Percentiles rank a stretch among this genome's conserved stretches.
These are phyloP conservation scores for Monosporozyma solicola DNA, from an alignment of 805 yeast genomes.

Conservation along the genomic window DNA sequence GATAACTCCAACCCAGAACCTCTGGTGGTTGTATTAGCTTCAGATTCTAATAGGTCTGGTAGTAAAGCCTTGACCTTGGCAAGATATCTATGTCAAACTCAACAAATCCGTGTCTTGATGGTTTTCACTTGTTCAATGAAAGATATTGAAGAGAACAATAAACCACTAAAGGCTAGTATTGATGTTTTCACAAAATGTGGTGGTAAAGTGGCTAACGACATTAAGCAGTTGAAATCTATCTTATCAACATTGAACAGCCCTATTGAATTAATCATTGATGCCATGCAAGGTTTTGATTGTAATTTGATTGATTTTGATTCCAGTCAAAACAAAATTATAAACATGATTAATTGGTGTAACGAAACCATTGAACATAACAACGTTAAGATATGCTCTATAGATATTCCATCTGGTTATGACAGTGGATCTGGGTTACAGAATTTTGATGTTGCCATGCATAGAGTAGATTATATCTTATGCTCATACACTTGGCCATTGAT, in stretches of 20 bases:
- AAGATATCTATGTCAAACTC: conserved; percentile 52
- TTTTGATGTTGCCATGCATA: conserved; percentile 30
- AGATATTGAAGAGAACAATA: conserved; percentile 2
- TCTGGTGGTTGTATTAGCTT: conserved; percentile 56
- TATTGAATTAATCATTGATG: conserved; percentile 72
- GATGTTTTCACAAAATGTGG: conserved; percentile 52
- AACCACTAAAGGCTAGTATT: conserved; percentile 39
- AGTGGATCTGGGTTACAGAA: conserved; percentile 59
- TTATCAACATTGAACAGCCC: conserved; percentile 54
- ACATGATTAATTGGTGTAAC: conserved; percentile 62
- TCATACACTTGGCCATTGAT: conserved; percentile 58
- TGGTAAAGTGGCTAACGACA: conserved; percentile 49
- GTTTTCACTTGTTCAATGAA: conserved; percentile 28
- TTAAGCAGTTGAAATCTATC: conserved; percentile 31
- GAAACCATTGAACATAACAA: conserved; percentile 7
- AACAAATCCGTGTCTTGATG: conserved; percentile 60
- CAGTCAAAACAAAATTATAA: conserved; percentile 19
- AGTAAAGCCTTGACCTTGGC: conserved; percentile 70
- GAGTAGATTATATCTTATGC: conserved; percentile 53
- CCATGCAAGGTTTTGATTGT: conserved; percentile 74
- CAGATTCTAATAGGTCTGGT: conserved; percentile 64
- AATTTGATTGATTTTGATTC: conserved; percentile 30
- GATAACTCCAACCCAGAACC: conserved; percentile 78
- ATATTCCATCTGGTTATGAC: conserved; percentile 76
- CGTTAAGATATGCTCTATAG: conserved; percentile 43